Evolutionary conservation across 495 filamentous ascomycete genomes (phyloP).

Genomic region (Monascus purpureus): DNA sequence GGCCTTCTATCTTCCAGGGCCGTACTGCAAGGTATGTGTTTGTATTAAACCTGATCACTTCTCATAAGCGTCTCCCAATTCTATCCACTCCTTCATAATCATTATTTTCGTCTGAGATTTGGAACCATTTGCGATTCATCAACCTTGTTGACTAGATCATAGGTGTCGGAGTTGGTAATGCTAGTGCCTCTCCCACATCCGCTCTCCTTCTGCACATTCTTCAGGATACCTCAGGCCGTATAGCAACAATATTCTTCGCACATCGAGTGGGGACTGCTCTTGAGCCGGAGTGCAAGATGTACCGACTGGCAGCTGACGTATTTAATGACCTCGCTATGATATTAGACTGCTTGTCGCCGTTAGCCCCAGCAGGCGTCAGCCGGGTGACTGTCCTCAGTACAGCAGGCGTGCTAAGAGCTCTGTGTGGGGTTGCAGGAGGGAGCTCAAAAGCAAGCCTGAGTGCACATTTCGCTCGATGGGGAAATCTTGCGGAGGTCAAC

Average conservation of each 20-base stretch:
- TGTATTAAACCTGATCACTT: background rate
- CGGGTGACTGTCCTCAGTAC: slow-evolving; percentile 59
- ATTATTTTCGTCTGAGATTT: background rate
- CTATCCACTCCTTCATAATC: background rate
- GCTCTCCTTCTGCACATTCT: slow-evolving; percentile 77
- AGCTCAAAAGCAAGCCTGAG: slow-evolving; percentile 83
- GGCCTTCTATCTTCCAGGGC: slow-evolving; percentile 78
- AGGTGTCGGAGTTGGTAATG: slow-evolving; percentile 85
- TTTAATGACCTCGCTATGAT: slow-evolving; percentile 89
- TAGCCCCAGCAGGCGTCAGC: slow-evolving; percentile 46
- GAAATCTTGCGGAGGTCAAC: slow-evolving; percentile 90
- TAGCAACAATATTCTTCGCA: slow-evolving; percentile 87
- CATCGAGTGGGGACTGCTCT: slow-evolving; percentile 74
- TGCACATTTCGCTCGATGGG: slow-evolving; percentile 77
- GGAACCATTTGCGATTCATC: no score
- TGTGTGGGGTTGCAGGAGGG: slow-evolving; percentile 82
- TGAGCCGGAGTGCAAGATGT: slow-evolving; percentile 89
- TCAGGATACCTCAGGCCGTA: slow-evolving; percentile 69
- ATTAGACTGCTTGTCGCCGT: slow-evolving; percentile 75
- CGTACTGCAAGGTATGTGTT: slow-evolving; percentile 59
- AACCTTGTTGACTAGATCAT: no score
- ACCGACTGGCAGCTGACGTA: slow-evolving; percentile 77
- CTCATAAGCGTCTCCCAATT: background rate
- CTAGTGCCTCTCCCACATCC: slow-evolving; percentile 68
- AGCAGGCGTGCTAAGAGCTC: slow-evolving; percentile 61